A percentile compares a stretch with the other conserved stretches of the same genome.
Evolutionary conservation across 1,139 yeast species (phyloP).

Genomic region (Blastobotrys buckinghamii): DNA sequence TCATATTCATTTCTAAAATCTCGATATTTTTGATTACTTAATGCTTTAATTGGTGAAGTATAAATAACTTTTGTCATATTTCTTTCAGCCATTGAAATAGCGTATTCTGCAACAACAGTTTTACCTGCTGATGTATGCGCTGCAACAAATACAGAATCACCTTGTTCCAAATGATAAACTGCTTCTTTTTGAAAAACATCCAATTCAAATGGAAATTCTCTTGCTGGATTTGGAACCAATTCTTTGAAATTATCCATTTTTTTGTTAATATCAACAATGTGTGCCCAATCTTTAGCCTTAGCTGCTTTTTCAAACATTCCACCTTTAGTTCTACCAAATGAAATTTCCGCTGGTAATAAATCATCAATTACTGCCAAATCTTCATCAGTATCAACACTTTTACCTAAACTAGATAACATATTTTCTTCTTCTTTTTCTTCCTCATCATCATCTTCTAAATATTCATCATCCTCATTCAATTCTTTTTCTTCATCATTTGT

Average conservation of each 20-base stretch:
- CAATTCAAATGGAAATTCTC: slow-evolving; percentile 87
- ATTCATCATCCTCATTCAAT: slow-evolving; percentile 26
- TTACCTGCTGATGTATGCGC: slow-evolving; percentile 97
- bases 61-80: slow-evolving; percentile 89
- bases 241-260: slow-evolving; percentile 77
- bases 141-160: slow-evolving; percentile 96
- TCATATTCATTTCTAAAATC: slow-evolving; percentile 80
- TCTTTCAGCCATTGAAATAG: slow-evolving; percentile 86
- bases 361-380: slow-evolving; percentile 54
- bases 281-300: slow-evolving; percentile 79
- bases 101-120: slow-evolving; percentile 90
- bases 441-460: slow-evolving; percentile 27
- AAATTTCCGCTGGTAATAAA: slow-evolving; percentile 62
- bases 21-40: slow-evolving; percentile 90
- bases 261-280: slow-evolving; percentile 82
- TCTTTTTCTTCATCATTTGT: slow-evolving; percentile 26
- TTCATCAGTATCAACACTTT: slow-evolving; percentile 14
- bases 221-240: slow-evolving; percentile 87
- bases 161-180: slow-evolving; percentile 90
- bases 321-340: slow-evolving; percentile 38
- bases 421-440: slow-evolving; percentile 14
- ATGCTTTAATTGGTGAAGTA: slow-evolving; percentile 89
- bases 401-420: neutral
- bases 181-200: slow-evolving; percentile 98
- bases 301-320: slow-evolving; percentile 15